phyloP scores from a whole-genome alignment of 305 asterid genomes.

The Fraxinus platypoda region DNA sequence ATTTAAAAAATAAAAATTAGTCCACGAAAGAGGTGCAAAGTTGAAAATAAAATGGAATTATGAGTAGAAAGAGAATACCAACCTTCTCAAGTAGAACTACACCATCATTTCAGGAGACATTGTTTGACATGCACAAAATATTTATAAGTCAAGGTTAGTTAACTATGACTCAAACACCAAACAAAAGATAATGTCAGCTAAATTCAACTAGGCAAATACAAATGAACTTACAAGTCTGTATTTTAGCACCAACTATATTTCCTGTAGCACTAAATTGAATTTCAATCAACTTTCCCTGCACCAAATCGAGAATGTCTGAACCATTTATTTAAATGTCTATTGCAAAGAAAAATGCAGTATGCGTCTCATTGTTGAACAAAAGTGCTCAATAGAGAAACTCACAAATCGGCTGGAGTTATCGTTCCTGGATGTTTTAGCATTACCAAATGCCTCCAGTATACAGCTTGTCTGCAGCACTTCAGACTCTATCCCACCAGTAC shows the following conservation, averaged over 20 bases:
- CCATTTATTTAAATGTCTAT: constrained; percentile 10
- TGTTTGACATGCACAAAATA: constrained; percentile 23
- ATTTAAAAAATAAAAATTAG: constrained; percentile 25
- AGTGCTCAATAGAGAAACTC: constrained; percentile 40
- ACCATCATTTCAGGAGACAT: constrained; percentile 24
- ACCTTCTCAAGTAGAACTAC: constrained; percentile 59
- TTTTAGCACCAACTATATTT: constrained; percentile 74
- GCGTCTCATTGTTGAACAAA: constrained; percentile 8
- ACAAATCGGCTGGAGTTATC: constrained; percentile 94
- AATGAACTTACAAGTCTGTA: constrained; percentile 78
- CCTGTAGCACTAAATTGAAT: constrained; percentile 71
- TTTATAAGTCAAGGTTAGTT: constrained; percentile 24
- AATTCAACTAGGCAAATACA: constrained; percentile 24
- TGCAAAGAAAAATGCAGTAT: constrained; percentile 10
- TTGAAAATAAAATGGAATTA: constrained; percentile 4
- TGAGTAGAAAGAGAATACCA: constrained; percentile 18
- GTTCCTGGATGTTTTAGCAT: constrained; percentile 83
- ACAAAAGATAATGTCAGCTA: constrained; percentile 15
- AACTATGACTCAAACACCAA: constrained; percentile 16
- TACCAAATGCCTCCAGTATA: constrained; percentile 92
- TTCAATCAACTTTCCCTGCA: constrained; percentile 86
- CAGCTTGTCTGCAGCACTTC: constrained; percentile 74
- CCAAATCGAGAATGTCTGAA: constrained; percentile 22
- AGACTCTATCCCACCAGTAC: constrained; percentile 57
- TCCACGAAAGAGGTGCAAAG: constrained; percentile 19